Base-by-base conservation (phyloP, 2,329 filamentous ascomycete genomes). In the Verticillium tricorpus region DNA sequence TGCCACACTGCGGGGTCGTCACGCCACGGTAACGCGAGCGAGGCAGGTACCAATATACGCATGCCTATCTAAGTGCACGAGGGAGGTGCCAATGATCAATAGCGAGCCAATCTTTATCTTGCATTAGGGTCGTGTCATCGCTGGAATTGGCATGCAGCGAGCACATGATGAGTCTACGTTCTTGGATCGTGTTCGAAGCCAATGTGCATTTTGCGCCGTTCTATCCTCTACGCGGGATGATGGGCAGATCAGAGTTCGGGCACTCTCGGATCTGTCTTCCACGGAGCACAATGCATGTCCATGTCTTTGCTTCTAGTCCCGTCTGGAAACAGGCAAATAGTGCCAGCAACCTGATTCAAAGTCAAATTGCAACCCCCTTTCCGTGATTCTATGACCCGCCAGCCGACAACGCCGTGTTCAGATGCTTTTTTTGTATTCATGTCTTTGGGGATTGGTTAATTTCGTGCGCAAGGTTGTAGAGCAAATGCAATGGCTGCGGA, bases 351-450 rank as follows among this genome's bases (percentile, higher is more conserved):
- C 34, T 32, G 34, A 19, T 50, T 32, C 22, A 60, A 52, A 39
- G 37, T 35, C 8, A 45, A 45, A 5, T 31, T 55, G 61, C 59
- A 57, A 59, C 35, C 45, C 45, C 45, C 39, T n/a, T 25, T 50
- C 19, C n/a, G 45, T 50, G 45, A 22, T 52, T 65, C 64, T 64
- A 62, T 62, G 58, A 54, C 60, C 58, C 60, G 45, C 58, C 40
- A 64, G 22, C 58, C 64, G 35, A 58, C 58, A 64, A 65, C 64
- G 64, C 64, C 64, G 31, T 35, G 39, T 25, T 63, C 55, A 59
- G 60, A 34, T 50, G 45, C 45, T 64, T 63, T 63, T 60, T 25
- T 61, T 31, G 35, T 28, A 59, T 35, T 64, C 37, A 56, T 59
- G 50, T 56, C 28, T 39, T 59, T 39, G 17, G 28, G 28, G 37